Conservation (phyloP, 768 basidiomycete species). For the Rhodotorula paludigena region DNA sequence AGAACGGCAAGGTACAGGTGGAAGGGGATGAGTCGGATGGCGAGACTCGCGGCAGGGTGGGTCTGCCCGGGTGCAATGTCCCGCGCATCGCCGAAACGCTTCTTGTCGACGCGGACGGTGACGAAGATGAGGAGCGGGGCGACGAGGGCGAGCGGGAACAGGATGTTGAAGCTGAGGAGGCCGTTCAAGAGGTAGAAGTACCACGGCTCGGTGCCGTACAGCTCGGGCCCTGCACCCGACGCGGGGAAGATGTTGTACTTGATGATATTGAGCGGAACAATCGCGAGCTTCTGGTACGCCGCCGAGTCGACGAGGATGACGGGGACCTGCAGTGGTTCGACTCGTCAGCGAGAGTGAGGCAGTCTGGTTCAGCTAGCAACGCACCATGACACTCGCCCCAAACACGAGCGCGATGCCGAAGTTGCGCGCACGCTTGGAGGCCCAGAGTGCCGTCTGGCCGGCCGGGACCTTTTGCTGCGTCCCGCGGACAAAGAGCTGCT, state of each 20-base stretch:
- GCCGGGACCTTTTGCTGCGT: conserved; percentile 34
- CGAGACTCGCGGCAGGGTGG: conserved; percentile 72
- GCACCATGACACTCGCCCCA: conserved; percentile 24
- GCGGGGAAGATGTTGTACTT: conserved; percentile 86
- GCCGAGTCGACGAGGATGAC: conserved; percentile 75
- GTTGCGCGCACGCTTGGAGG: conserved; percentile 41
- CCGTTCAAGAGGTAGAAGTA: conserved; percentile 83
- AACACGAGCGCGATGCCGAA: conserved; percentile 16
- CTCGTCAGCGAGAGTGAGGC: background rate
- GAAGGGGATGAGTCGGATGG: conserved; percentile 72
- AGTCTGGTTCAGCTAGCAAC: background rate
- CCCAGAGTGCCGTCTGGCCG: conserved; percentile 51
- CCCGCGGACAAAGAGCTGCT: conserved; percentile 58
- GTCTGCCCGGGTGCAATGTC: conserved; percentile 44
- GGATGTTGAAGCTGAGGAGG: conserved; percentile 86
- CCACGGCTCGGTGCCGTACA: conserved; percentile 88
- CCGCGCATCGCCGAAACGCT: conserved; percentile 63
- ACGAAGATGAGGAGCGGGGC: conserved; percentile 72
- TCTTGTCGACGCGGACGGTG: conserved; percentile 69
- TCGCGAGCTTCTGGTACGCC: conserved; percentile 70
- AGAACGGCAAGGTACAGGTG: conserved; percentile 87
- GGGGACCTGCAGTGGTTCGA: conserved; percentile 59
- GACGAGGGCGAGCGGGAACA: conserved; percentile 70
- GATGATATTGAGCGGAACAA: conserved; percentile 91
- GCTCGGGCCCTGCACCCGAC: conserved; percentile 61